Conservation (phyloP, 306 rosid species). For the Lotus japonicus region DNA sequence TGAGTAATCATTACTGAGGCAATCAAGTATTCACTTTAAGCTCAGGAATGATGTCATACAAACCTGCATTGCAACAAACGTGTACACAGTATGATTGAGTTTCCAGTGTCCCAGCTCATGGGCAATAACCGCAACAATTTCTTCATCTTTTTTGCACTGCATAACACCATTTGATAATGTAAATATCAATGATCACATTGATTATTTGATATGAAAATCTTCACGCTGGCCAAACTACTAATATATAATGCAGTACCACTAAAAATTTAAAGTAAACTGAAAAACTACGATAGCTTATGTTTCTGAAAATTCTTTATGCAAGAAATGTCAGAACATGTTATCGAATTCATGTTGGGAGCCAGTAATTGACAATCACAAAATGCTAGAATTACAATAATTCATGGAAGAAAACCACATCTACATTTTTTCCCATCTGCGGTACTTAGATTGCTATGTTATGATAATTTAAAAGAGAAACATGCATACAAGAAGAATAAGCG, state of each 20-base stretch:
- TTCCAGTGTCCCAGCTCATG: slow-evolving; percentile 99
- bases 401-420: not conserved
- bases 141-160: slow-evolving; percentile 92
- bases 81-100: slow-evolving; percentile 87
- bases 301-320: not conserved
- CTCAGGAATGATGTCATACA: slow-evolving; percentile 22
- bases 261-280: not conserved
- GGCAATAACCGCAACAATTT: slow-evolving; percentile 94
- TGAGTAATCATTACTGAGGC: not conserved
- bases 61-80: slow-evolving; percentile 96
- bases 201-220: not conserved
- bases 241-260: not conserved
- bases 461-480: not conserved
- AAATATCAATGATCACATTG: not conserved
- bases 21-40: slow-evolving; percentile 8
- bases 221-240: not conserved
- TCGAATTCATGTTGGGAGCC: not conserved
- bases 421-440: not conserved
- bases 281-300: not conserved
- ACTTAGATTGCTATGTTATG: not conserved
- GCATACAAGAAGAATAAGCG: not conserved
- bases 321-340: not conserved
- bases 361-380: not conserved
- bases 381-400: not conserved
- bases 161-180: slow-evolving; percentile 18